A percentile compares a stretch with the other conserved stretches of the same genome.
phyloP scores from a whole-genome alignment of 202 grass and related monocot genomes.

The Eragrostis tef region DNA sequence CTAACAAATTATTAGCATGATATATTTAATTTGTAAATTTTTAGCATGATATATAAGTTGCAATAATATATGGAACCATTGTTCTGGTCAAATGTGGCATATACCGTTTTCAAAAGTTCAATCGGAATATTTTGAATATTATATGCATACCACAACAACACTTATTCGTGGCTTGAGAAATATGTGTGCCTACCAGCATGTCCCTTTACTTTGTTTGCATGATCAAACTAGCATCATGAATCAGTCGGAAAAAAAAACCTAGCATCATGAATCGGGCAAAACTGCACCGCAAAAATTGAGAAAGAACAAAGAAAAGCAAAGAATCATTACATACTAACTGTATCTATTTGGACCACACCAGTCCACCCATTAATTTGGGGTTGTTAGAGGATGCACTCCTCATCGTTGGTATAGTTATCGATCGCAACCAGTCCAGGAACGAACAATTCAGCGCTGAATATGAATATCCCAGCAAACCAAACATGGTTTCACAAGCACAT shows the following conservation, averaged over 20 bases:
- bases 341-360: neutral
- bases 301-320: no score
- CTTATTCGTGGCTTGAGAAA: neutral
- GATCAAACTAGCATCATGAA: no score
- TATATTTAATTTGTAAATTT: neutral
- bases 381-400: slow-evolving; percentile 2
- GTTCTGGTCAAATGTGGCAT: no score
- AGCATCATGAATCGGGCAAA: neutral
- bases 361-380: neutral
- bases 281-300: neutral
- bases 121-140: neutral
- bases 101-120: neutral
- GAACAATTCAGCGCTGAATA: neutral
- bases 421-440: neutral
- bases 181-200: no score
- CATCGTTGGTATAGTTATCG: neutral
- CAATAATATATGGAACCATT: neutral
- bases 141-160: no score
- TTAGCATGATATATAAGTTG: neutral
- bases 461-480: neutral
- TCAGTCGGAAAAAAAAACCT: no score
- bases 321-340: neutral
- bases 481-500: neutral
- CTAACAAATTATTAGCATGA: neutral
- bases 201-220: no score